These are phyloP conservation scores for Vararia minispora DNA, from an alignment of 768 basidiomycete species.

Conservation along the genomic window DNA sequence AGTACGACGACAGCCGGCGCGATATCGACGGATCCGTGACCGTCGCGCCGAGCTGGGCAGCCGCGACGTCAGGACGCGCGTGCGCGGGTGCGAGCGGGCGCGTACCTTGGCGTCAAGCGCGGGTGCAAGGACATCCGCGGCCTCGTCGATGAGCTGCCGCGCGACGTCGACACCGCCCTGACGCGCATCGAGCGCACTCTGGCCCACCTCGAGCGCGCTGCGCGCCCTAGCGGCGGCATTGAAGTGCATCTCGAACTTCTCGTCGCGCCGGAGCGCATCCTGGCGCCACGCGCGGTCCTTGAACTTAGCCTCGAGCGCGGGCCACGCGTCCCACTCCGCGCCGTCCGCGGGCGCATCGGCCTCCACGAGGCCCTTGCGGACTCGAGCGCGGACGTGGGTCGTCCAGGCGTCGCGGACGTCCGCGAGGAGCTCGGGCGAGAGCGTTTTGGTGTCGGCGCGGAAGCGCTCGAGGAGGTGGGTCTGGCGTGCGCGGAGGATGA, in stretches of 20 bases:
- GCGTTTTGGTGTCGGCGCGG: constrained; percentile 35
- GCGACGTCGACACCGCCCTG: constrained; percentile 33
- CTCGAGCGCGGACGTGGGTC: constrained; percentile 47
- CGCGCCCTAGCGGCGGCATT: constrained; percentile 53
- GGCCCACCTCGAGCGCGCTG: constrained; percentile 44
- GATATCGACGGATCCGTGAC: constrained; percentile 84
- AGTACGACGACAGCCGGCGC: constrained; percentile 69
- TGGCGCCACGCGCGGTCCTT: constrained; percentile 50
- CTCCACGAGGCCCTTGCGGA: constrained; percentile 53
- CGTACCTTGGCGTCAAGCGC: constrained; percentile 67
- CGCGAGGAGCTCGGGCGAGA: constrained; percentile 48
- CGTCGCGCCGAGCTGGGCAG: constrained; percentile 54
- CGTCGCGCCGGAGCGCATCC: constrained; percentile 65
- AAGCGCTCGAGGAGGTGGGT: constrained; percentile 60
- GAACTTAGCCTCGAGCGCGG: constrained; percentile 32
- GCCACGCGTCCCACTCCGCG: constrained; percentile 43
- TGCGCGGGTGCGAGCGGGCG: constrained; percentile 5
- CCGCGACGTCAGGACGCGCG: constrained; percentile 6
- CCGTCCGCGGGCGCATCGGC: constrained; percentile 35
- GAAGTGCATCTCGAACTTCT: constrained; percentile 90
- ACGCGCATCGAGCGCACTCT: constrained; percentile 29
- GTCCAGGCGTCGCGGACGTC: constrained; percentile 55
- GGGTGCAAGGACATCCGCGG: constrained; percentile 65
- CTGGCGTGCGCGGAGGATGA: constrained; percentile 85
- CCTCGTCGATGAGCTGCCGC: constrained; percentile 52